Conservation (phyloP, 257 asterid species). For the Lycium barbarum region DNA sequence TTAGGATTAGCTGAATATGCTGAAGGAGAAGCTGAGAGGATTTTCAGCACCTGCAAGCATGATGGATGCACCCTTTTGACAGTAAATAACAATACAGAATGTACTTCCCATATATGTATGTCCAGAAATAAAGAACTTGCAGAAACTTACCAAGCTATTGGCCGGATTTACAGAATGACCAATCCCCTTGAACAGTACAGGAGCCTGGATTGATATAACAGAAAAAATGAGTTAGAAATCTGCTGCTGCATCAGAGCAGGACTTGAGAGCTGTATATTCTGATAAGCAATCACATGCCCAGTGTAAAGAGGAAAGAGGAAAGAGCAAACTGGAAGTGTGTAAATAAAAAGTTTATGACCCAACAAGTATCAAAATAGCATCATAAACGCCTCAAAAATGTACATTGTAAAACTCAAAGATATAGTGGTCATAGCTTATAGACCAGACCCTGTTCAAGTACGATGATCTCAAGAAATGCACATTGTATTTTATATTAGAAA, state of each 20-base stretch:
- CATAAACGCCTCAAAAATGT: constrained; percentile 15
- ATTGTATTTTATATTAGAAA: neutral
- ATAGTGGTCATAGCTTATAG: neutral
- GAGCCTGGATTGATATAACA: constrained; percentile 59
- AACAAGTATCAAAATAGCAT: neutral
- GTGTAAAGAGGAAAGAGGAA: neutral
- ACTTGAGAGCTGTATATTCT: neutral
- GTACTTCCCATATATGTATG: neutral
- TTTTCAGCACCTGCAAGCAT: constrained; percentile 62
- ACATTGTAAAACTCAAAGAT: constrained; percentile 2
- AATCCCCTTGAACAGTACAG: constrained; percentile 83
- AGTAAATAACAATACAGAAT: neutral
- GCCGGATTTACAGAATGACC: constrained; percentile 83
- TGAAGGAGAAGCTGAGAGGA: constrained; percentile 82
- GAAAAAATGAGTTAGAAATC: constrained; percentile 14
- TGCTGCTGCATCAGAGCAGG: neutral
- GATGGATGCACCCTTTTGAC: constrained; percentile 26
- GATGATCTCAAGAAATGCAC: neutral
- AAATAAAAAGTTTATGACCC: neutral
- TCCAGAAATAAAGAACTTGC: constrained; percentile 9
- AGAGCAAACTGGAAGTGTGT: neutral
- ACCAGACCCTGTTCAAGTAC: neutral
- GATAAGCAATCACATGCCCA: neutral
- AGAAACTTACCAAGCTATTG: constrained; percentile 68
- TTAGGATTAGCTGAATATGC: constrained; percentile 87